Conservation (phyloP, 2,329 filamentous ascomycete genomes). For the Dothideomycetes sp. region DNA sequence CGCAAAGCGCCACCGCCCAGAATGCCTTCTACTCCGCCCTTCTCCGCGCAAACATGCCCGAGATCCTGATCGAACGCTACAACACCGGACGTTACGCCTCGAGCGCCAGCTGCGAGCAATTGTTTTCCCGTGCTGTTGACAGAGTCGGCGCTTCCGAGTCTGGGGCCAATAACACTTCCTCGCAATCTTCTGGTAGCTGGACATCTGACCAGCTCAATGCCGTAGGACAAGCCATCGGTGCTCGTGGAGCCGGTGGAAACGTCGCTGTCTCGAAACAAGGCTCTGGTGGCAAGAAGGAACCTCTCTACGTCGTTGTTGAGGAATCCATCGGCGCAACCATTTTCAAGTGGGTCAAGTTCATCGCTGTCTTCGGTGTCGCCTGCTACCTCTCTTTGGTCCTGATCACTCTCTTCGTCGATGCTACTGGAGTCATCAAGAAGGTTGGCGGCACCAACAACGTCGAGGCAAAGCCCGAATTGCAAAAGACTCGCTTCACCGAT, state of each 20-base stretch:
- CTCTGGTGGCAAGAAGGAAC: conserved; percentile 67
- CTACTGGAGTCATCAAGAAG: conserved; percentile 68
- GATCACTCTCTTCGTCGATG: conserved; percentile 75
- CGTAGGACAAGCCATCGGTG: conserved; percentile 72
- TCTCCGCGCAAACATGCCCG: conserved; percentile 83
- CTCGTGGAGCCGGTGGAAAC: conserved; percentile 58
- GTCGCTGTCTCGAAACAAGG: conserved; percentile 48
- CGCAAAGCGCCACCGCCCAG: conserved; percentile 75
- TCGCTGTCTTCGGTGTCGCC: conserved; percentile 67
- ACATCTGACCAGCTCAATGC: conserved; percentile 61
- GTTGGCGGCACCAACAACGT: conserved; percentile 62
- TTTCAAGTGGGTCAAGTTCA: conserved; percentile 87
- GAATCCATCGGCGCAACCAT: conserved; percentile 70
- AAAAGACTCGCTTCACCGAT: conserved; percentile 83
- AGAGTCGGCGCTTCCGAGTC: conserved; percentile 44
- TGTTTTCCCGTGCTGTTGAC: conserved; percentile 68
- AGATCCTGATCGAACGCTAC: conserved; percentile 85
- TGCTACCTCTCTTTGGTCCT: conserved; percentile 71
- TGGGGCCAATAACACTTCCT: conserved; percentile 18
- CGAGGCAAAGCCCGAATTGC: conserved; percentile 85
- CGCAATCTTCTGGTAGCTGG: conserved; percentile 33
- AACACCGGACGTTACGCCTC: conserved; percentile 76
- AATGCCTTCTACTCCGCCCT: conserved; percentile 91
- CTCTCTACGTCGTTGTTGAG: conserved; percentile 93
- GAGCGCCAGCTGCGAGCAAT: conserved; percentile 66